These are phyloP conservation scores for Isoetes taiwanensis DNA, from an alignment of 75 land plant species.

Conservation along the genomic window DNA sequence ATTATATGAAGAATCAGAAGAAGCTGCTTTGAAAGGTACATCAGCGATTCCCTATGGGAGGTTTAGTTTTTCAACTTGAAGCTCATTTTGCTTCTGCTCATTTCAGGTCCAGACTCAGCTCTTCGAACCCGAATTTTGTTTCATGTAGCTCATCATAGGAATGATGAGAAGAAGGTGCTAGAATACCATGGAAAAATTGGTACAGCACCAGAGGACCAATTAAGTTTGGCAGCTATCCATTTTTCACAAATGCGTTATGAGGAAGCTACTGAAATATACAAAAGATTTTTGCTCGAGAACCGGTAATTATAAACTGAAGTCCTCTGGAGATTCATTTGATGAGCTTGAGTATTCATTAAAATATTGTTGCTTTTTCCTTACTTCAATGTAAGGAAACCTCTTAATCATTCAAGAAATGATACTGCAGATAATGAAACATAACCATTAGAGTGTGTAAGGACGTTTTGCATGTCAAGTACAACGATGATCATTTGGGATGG, in stretches of 20 bases:
- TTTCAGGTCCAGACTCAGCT: slow-evolving; percentile 13
- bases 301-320: slow-evolving; percentile 16
- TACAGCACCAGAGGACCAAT: slow-evolving; percentile 17
- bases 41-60: background rate
- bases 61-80: too few relatives aligned
- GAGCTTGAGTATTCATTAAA: too few relatives aligned
- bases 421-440: too few relatives aligned
- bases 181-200: slow-evolving; percentile 18
- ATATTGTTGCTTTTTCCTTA: background rate
- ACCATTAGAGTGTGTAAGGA: too few relatives aligned
- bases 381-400: background rate
- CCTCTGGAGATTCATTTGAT: too few relatives aligned
- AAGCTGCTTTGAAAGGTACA: slow-evolving; percentile 22
- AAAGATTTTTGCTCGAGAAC: slow-evolving; percentile 16
- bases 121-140: slow-evolving; percentile 19
- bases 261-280: slow-evolving; percentile 27
- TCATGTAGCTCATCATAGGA: slow-evolving; percentile 20
- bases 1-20: slow-evolving; percentile 16
- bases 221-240: slow-evolving; percentile 24
- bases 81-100: too few relatives aligned
- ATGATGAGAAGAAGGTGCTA: slow-evolving; percentile 19
- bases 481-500: too few relatives aligned
- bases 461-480: too few relatives aligned
- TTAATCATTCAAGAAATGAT: too few relatives aligned
- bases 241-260: slow-evolving; percentile 17